These are phyloP conservation scores for Colletotrichum lindemuthianum DNA, from an alignment of 2,329 filamentous ascomycete species.

Conservation along the genomic window DNA sequence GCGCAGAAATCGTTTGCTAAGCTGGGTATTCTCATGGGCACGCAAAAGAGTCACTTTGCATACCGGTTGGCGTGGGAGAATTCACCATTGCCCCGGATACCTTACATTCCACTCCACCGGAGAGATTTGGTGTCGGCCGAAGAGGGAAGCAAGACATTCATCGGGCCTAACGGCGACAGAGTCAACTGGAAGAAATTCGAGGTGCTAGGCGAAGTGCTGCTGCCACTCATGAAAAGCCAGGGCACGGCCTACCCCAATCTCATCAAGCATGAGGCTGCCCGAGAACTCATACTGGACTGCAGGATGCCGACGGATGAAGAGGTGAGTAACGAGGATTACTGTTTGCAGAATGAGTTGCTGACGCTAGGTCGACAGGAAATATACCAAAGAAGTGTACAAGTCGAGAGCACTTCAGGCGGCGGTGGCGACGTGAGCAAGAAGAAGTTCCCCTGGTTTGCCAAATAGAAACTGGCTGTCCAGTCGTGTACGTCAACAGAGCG, in stretches of 20 bases:
- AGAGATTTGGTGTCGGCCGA: constrained; percentile 92
- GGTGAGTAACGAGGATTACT: constrained; percentile 61
- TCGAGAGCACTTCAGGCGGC: constrained; percentile 62
- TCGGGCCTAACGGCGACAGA: constrained; percentile 76
- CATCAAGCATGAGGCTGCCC: constrained; percentile 73
- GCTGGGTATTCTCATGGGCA: constrained; percentile 90
- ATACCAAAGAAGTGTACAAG: constrained; percentile 69
- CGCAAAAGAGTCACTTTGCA: constrained; percentile 90
- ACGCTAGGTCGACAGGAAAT: constrained; percentile 61
- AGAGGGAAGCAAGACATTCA: constrained; percentile 89
- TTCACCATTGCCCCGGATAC: constrained; percentile 87
- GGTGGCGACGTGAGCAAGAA: constrained; percentile 64
- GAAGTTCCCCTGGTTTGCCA: constrained; percentile 74
- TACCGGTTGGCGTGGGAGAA: constrained; percentile 99
- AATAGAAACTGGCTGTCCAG: constrained; percentile 45
- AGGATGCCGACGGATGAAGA: constrained; percentile 88
- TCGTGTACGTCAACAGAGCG: constrained; percentile 14
- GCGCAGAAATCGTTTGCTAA: constrained; percentile 87
- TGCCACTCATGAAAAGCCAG: constrained; percentile 92
- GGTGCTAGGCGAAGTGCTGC: constrained; percentile 89
- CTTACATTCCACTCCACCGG: constrained; percentile 89
- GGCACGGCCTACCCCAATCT: constrained; percentile 82
- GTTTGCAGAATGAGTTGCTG: constrained; percentile 33
- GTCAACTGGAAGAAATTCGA: constrained; percentile 99
- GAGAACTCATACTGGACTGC: constrained; percentile 82